Base-by-base conservation (phyloP, 345 rosid genomes). In the Clarkia xantiana region DNA sequence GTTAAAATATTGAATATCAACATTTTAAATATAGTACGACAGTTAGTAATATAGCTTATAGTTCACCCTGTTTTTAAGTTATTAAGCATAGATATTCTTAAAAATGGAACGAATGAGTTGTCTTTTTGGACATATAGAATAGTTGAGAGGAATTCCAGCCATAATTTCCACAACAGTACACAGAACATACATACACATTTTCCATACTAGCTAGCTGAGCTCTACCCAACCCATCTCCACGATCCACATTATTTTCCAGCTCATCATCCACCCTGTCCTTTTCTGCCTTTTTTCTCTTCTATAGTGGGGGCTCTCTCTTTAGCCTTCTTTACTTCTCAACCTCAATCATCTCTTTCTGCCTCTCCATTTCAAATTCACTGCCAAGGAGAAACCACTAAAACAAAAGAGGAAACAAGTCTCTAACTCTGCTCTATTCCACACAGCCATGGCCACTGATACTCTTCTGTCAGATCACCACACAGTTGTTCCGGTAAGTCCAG, bases 371-470 rank as follows among this genome's bases (percentile, higher is more conserved):
- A 55, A 39, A 40, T 50, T 40, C 47, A 29, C 50, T 14, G 18
- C 5, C 51, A 6, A 34, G 50, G 23, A 38, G 41, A 1, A 34
- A n/a, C n/a, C 25, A 42, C 17, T n/a, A n/a, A n/a, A n/a, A 53
- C 25, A 18, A 29, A 36, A 11, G 49, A 43, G 44, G n/a, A 44
- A 47, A 38, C 15, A n/a, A 38, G 42, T 18, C 14, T 13, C 22
- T 39, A 39, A 16, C 43, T 42, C 36, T n/a, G n/a, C n/a, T n/a
- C n/a, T n/a, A n/a, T n/a, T n/a, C n/a, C n/a, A n/a, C n/a, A n/a
- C n/a, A n/a, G n/a, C 43, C 63, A 67, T 67, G 67, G 71, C 63
- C 45, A 19, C 67, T 54, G 57, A 61, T 44, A 54, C 67, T 50
- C 57, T 62, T 54, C 54, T 42, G 45, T 49, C 67, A 14, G 71